A percentile compares a stretch with the other conserved stretches of the same genome.
Conservation (phyloP, 768 basidiomycete species). For the Daedaleopsis nitida region DNA sequence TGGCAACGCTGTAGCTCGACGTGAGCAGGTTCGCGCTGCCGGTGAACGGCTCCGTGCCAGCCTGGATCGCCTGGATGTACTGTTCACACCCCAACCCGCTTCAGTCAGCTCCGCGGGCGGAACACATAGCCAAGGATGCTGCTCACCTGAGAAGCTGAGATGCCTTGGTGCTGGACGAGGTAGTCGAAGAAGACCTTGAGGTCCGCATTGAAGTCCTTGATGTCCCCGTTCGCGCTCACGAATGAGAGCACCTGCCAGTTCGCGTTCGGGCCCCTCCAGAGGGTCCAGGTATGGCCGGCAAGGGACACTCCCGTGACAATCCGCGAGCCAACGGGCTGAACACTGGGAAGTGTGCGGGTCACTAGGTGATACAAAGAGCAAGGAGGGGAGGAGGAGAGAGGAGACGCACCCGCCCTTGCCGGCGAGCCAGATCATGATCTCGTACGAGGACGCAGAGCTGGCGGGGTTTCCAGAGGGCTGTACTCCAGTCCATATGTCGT, state of each 20-base stretch:
- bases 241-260: slow-evolving; percentile 63
- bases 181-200: slow-evolving; percentile 59
- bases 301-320: slow-evolving; percentile 42
- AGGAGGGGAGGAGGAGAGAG: neutral
- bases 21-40: slow-evolving; percentile 51
- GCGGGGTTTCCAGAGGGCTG: slow-evolving; percentile 48
- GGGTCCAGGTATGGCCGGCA: slow-evolving; percentile 55
- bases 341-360: slow-evolving; percentile 32
- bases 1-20: slow-evolving; percentile 41
- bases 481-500: slow-evolving; percentile 56
- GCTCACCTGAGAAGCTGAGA: slow-evolving; percentile 45
- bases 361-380: slow-evolving; percentile 9
- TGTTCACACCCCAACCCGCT: slow-evolving; percentile 15
- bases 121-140: neutral
- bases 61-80: slow-evolving; percentile 56
- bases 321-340: slow-evolving; percentile 56
- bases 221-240: slow-evolving; percentile 48
- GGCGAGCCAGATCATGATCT: slow-evolving; percentile 67
- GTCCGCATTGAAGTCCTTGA: slow-evolving; percentile 53
- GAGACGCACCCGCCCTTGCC: slow-evolving; percentile 50
- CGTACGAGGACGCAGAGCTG: slow-evolving; percentile 48
- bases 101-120: neutral
- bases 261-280: slow-evolving; percentile 55
- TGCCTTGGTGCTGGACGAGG: slow-evolving; percentile 46
- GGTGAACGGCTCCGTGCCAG: slow-evolving; percentile 59